Evolutionary conservation across 768 basidiomycete species (phyloP), one percentile per base, ranked within the genome.

Genomic region (Rhodosporidiobolus sp.): DNA sequence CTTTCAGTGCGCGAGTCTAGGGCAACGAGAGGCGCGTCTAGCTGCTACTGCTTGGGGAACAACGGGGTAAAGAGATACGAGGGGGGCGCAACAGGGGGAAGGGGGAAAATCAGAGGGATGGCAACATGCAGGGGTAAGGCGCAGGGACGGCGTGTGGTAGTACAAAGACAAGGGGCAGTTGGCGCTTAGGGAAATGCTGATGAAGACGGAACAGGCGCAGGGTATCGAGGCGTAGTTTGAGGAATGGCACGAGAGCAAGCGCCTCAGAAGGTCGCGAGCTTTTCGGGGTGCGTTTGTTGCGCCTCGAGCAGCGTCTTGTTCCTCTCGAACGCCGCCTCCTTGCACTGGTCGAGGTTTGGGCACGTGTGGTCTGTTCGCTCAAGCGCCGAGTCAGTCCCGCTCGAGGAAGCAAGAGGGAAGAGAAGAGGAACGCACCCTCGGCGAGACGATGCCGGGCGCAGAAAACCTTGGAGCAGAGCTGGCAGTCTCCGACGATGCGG

Each of bases 221-320:
- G 35, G 34, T 49, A 45, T 53, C 53, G n/a, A 38, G 55, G 30
- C 35, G 48, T n/a, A n/a, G n/a, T n/a, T n/a, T 28, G n/a, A 35
- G 38, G 34, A 32, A 30, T 38, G 12, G 24, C 34, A 35, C 19
- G 38, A 56, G 11, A 50, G 24, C 32, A 55, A 30, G 28, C 24
- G 28, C 12, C 11, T 63, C 38, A 76, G 30, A 89, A 89, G 58
- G 87, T 88, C 69, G 89, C 88, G 86, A 94, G 88, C 88, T 92
- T 93, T 79, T 89, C 84, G 46, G 88, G 88, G 48, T 90, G 88
- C 28, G 92, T 94, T 82, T 89, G 87, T 82, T 94, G 92, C 77
- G 88, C 88, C 85, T 92, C 91, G 69, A 94, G 83, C 83, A 90
- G 90, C 63, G 83, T 59, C 87, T 93, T 92, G 85, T 94, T 93